phyloP scores from a whole-genome alignment of 345 rosid species.

The Gossypium arboreum region DNA sequence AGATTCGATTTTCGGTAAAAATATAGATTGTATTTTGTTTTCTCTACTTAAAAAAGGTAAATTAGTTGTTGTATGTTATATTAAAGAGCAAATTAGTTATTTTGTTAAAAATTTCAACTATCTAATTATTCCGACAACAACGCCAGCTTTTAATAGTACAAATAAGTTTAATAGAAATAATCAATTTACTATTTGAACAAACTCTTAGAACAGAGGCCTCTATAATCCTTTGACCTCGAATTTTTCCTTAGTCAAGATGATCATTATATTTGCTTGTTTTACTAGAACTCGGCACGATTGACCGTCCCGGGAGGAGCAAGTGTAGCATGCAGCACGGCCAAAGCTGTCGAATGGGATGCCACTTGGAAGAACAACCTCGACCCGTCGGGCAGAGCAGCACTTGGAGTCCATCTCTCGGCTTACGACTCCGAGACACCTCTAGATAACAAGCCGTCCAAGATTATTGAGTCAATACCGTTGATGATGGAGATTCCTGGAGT shows the following conservation, averaged over 20 bases:
- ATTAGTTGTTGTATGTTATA: too few relatives aligned
- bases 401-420: constrained; percentile 80
- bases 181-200: too few relatives aligned
- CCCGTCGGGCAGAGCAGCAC: constrained; percentile 93
- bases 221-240: too few relatives aligned
- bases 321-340: constrained; percentile 86
- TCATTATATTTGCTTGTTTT: not conserved
- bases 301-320: constrained; percentile 91
- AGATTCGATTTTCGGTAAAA: not conserved
- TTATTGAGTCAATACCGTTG: constrained; percentile 34
- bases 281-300: constrained; percentile 74
- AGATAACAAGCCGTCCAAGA: constrained; percentile 31
- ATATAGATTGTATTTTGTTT: too few relatives aligned
- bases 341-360: constrained; percentile 85
- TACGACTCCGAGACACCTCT: constrained; percentile 36
- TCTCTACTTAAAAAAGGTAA: too few relatives aligned
- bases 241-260: not conserved
- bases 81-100: too few relatives aligned
- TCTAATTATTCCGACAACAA: too few relatives aligned
- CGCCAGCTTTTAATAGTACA: too few relatives aligned
- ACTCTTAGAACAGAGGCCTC: too few relatives aligned
- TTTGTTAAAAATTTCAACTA: too few relatives aligned
- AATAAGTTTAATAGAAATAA: too few relatives aligned
- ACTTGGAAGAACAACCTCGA: constrained; percentile 82
- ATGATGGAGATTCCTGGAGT: constrained; percentile 49